Evolutionary conservation across 345 rosid species (phyloP), one percentile per base, ranked within the genome.

Genomic region (Erucastrum elatum): DNA sequence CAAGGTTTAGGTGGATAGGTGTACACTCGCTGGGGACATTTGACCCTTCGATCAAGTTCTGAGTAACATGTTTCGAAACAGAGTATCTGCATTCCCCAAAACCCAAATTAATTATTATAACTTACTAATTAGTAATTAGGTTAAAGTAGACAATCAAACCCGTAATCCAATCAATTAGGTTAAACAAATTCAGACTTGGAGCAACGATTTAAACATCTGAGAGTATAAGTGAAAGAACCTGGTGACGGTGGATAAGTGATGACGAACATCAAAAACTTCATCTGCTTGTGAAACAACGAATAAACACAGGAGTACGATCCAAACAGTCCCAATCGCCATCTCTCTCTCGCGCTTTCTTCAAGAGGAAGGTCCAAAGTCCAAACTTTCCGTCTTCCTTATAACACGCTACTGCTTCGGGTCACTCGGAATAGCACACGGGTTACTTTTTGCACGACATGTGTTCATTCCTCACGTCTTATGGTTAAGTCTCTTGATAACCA

Each of bases 1-100:
- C 96, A n/a, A 95, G 93, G 79, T 91, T 95, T 66, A 95, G 75
- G 85, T 93, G 98, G n/a, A 93, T 84, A 55, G 97, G 96, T 73
- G 78, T 80, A 82, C 99, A 95, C 27, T 86, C 90, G 72, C 80
- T 70, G 1, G 93, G 91, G 44, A 88, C 70, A 34, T 75, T 66
- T 21, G 93, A 84, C 4, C 85, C 85, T 15, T 71, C 75, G 29
- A 82, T 87, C 46, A 81, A 75, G 35, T 72, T 75, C 27, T 72
- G 85, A 4, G 53, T 68, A 21, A 87, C 85, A 82, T 85, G 89
- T 78, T 87, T 90, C 64, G 80, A 90, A 37, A 49, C 90, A 66
- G 81, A 86, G 76, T 95, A 93, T 80, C 99, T 95, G 88, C 88
- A 79, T 30, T 46, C 56, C 70, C 61, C 72, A 41, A 70, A 63